phyloP scores from a whole-genome alignment of 345 rosid genomes.

The Melaleuca quinquenervia region DNA sequence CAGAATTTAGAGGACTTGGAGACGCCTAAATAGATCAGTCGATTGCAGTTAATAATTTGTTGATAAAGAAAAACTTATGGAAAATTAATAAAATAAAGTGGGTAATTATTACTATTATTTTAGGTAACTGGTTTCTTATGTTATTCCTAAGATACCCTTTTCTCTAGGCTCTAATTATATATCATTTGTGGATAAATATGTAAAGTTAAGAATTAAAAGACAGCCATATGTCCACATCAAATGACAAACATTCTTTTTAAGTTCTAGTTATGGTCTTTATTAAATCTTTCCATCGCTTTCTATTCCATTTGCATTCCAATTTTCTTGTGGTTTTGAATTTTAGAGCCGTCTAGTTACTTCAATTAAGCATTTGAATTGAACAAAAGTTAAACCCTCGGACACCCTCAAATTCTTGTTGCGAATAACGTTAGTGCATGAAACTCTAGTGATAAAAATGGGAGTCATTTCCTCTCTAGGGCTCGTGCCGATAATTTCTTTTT shows the following conservation, averaged over 20 bases:
- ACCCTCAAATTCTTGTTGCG: not conserved
- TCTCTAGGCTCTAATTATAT: not conserved
- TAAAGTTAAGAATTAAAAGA: not conserved
- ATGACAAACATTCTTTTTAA: too few relatives aligned
- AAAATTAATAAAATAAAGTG: not conserved
- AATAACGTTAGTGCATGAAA: not conserved
- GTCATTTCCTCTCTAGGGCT: not conserved
- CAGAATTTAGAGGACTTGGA: not conserved
- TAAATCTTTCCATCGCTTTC: not conserved
- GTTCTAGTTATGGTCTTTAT: not conserved
- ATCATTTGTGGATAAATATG: not conserved
- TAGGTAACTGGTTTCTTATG: not conserved
- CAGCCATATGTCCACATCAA: not conserved
- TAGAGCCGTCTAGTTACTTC: not conserved
- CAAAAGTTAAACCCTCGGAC: not conserved
- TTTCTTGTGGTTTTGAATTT: not conserved
- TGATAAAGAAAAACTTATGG: not conserved
- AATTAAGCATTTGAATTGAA: rapidly evolving
- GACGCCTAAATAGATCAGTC: not conserved
- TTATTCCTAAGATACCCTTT: not conserved
- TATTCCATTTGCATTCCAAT: not conserved
- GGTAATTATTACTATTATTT: not conserved
- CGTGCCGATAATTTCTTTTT: not conserved
- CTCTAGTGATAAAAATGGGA: not conserved
- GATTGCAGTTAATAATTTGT: not conserved